Evolutionary conservation across 2,329 filamentous ascomycete genomes (phyloP).

Genomic region (Aspergillus texensis): DNA sequence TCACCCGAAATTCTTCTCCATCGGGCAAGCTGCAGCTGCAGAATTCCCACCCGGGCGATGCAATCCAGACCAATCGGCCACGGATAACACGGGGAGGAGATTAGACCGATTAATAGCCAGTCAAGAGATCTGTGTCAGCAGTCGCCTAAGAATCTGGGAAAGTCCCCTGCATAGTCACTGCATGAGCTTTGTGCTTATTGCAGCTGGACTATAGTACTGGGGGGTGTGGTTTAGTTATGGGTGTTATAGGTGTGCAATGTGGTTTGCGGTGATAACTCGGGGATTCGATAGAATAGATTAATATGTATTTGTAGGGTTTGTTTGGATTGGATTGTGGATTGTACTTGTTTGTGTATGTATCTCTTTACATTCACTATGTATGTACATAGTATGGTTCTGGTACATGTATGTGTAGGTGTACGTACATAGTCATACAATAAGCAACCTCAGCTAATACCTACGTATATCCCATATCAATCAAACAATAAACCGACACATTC

Average conservation of each 20-base stretch:
- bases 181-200: background rate
- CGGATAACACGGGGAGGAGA: background rate
- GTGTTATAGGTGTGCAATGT: background rate
- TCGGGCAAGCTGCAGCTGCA: background rate
- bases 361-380: no score
- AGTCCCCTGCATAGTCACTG: background rate
- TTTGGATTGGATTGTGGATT: background rate
- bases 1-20: background rate
- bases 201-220: background rate
- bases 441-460: background rate
- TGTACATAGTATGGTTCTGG: no score
- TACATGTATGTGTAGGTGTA: background rate
- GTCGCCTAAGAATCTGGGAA: background rate
- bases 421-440: background rate
- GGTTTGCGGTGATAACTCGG: background rate
- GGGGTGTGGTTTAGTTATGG: no score
- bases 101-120: background rate
- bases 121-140: background rate
- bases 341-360: background rate
- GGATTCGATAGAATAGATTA: background rate
- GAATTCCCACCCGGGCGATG: background rate
- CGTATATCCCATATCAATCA: background rate
- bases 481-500: background rate
- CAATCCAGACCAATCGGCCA: background rate
- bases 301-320: background rate